Percentiles rank a stretch among this genome's conserved stretches.
Conservation (phyloP, 805 yeast genomes). For the Teunomyces gatunensis region DNA sequence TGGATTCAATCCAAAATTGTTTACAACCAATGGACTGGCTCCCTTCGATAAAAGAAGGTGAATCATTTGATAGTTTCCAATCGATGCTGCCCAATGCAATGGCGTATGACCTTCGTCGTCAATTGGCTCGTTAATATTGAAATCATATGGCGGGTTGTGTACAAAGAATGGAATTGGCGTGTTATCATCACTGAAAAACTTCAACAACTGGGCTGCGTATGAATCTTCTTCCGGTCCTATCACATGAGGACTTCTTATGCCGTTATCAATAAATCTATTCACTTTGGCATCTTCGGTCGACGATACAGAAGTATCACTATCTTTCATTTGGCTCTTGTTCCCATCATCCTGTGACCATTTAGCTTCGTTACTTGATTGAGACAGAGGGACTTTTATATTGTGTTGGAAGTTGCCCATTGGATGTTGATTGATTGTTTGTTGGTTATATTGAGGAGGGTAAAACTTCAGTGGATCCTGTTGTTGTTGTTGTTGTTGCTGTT, state of each 20-base stretch:
- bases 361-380: slow-evolving; percentile 44
- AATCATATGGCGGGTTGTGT: slow-evolving; percentile 59
- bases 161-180: slow-evolving; percentile 61
- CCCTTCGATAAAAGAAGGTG: slow-evolving; percentile 75
- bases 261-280: background rate
- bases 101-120: slow-evolving; percentile 95
- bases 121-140: slow-evolving; percentile 71
- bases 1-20: slow-evolving; percentile 78
- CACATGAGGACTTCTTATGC: slow-evolving; percentile 41
- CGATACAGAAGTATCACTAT: slow-evolving; percentile 40
- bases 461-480: slow-evolving; percentile 7
- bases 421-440: slow-evolving; percentile 1
- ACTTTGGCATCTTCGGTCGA: slow-evolving; percentile 21
- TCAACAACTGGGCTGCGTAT: slow-evolving; percentile 38
- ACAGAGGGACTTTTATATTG: slow-evolving; percentile 3
- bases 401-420: slow-evolving; percentile 8
- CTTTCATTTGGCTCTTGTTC: slow-evolving; percentile 19
- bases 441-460: slow-evolving; percentile 8
- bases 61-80: slow-evolving; percentile 79
- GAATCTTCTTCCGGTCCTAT: slow-evolving; percentile 28
- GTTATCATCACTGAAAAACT: slow-evolving; percentile 43
- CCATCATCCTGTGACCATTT: slow-evolving; percentile 44
- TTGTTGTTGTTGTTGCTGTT: slow-evolving; percentile 13
- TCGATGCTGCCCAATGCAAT: slow-evolving; percentile 96
- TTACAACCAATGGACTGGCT: slow-evolving; percentile 56